Evolutionary conservation across 2,329 filamentous ascomycete species (phyloP).

Genomic region (Seiridium cupressi): DNA sequence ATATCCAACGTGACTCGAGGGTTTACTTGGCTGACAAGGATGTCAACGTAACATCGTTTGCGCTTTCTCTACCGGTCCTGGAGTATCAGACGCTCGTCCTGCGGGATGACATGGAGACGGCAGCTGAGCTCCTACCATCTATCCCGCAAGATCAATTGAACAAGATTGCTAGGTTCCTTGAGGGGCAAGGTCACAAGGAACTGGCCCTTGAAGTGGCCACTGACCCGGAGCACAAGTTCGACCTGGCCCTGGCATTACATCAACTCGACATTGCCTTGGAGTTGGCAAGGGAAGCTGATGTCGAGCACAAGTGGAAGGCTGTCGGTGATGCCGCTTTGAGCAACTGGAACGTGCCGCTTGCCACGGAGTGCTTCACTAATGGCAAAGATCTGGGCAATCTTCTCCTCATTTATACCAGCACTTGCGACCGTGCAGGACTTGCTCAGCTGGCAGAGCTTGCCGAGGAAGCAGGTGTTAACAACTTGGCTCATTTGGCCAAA

Average conservation of each 20-base stretch:
- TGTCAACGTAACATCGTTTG: conserved; percentile 85
- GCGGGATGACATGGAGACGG: conserved; percentile 88
- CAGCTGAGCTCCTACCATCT: conserved; percentile 77
- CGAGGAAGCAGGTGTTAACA: conserved; percentile 75
- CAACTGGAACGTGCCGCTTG: conserved; percentile 83
- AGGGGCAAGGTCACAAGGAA: conserved; percentile 96
- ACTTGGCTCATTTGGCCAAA: conserved; percentile 86
- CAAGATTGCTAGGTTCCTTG: conserved; percentile 96
- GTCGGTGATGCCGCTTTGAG: conserved; percentile 88
- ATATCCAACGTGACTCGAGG: conserved; percentile 90
- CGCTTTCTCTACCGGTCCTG: conserved; percentile 85
- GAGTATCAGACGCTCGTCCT: conserved; percentile 97
- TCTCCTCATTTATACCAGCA: conserved; percentile 84
- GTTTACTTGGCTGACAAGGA: conserved; percentile 97
- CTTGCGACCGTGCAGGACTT: conserved; percentile 74
- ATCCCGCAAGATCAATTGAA: conserved; percentile 94
- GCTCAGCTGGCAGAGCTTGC: conserved; percentile 72
- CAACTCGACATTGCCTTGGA: conserved; percentile 83
- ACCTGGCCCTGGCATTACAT: conserved; percentile 79
- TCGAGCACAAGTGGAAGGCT: conserved; percentile 97
- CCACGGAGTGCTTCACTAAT: conserved; percentile 88
- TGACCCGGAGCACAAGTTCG: conserved; percentile 94
- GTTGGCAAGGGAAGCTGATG: conserved; percentile 78
- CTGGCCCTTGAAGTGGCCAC: conserved; percentile 92
- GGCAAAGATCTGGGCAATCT: conserved; percentile 89